Evolutionary conservation across 257 asterid genomes (phyloP).

Genomic region (Asclepias syriaca): DNA sequence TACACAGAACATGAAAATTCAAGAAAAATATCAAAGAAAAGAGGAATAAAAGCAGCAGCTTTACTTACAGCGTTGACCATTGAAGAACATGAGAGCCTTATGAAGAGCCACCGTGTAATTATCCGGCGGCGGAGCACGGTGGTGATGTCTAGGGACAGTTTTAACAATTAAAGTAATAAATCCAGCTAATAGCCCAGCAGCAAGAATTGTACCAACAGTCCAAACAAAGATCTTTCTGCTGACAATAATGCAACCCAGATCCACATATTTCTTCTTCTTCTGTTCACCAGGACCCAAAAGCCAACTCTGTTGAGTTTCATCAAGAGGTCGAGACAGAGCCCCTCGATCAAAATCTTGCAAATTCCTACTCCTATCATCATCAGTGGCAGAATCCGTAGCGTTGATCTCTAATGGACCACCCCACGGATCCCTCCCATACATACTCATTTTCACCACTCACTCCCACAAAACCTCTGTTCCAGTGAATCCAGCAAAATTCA

Average conservation of each 20-base stretch:
- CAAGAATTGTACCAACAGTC: constrained; percentile 71
- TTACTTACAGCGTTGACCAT: constrained; percentile 86
- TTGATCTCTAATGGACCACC: constrained; percentile 94
- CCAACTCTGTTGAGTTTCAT: constrained; percentile 99
- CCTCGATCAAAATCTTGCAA: constrained; percentile 84
- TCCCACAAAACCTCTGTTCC: neutral
- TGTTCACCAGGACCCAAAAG: constrained; percentile 88
- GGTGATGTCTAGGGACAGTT: constrained; percentile 76
- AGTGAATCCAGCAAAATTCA: neutral
- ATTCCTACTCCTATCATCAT: constrained; percentile 91
- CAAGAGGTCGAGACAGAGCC: constrained; percentile 83
- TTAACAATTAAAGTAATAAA: constrained; percentile 78
- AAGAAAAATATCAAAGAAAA: neutral
- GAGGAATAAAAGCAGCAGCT: neutral
- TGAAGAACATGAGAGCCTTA: constrained; percentile 91
- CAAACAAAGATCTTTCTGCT: constrained; percentile 86
- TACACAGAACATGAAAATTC: neutral
- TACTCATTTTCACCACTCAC: constrained; percentile 22
- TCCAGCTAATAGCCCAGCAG: constrained; percentile 69
- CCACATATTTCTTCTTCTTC: constrained; percentile 97
- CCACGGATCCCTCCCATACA: constrained; percentile 99
- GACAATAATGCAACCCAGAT: constrained; percentile 90
- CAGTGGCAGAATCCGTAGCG: constrained; percentile 93
- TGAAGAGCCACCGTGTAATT: constrained; percentile 80
- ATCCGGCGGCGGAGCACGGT: constrained; percentile 73